Conservation (phyloP, 306 rosid genomes). For the Rubus parviflorus region DNA sequence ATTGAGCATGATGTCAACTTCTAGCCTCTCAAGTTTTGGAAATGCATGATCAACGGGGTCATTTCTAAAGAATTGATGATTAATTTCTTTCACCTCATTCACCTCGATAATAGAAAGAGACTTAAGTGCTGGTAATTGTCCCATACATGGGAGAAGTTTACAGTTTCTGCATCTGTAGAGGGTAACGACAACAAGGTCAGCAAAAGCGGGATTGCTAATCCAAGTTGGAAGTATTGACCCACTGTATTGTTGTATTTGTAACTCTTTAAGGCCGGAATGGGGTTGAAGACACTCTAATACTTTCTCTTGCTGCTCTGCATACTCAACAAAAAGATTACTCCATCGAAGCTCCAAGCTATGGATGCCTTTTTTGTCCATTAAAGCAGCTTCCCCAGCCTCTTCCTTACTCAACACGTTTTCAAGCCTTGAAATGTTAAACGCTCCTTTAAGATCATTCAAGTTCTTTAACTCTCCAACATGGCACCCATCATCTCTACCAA, state of each 20-base stretch:
- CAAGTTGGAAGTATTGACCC: conserved; percentile 28
- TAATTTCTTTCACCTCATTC: conserved; percentile 10
- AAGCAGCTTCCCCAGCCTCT: conserved; percentile 26
- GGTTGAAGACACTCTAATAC: conserved; percentile 22
- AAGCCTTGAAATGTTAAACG: conserved; percentile 22
- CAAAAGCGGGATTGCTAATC: conserved; percentile 11
- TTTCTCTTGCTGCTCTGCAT: neutral
- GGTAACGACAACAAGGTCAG: neutral
- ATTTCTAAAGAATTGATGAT: conserved; percentile 8
- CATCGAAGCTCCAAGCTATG: conserved; percentile 10
- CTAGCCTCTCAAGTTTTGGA: conserved; percentile 12
- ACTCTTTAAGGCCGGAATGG: conserved; percentile 5
- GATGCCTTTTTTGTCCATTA: neutral
- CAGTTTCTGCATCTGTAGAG: conserved; percentile 20
- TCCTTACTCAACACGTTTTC: conserved; percentile 2
- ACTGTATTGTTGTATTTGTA: conserved; percentile 11
- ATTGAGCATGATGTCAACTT: conserved; percentile 3
- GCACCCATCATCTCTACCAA: conserved; percentile 20
- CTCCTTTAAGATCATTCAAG: conserved; percentile 3
- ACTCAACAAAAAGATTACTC: neutral
- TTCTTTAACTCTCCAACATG: conserved; percentile 12
- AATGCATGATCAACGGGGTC: neutral
- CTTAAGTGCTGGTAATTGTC: conserved; percentile 22
- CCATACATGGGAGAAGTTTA: conserved; percentile 16
- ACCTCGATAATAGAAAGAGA: conserved; percentile 10